Conservation (phyloP, 2,329 filamentous ascomycete species). For the Tolypocladium paradoxum region DNA sequence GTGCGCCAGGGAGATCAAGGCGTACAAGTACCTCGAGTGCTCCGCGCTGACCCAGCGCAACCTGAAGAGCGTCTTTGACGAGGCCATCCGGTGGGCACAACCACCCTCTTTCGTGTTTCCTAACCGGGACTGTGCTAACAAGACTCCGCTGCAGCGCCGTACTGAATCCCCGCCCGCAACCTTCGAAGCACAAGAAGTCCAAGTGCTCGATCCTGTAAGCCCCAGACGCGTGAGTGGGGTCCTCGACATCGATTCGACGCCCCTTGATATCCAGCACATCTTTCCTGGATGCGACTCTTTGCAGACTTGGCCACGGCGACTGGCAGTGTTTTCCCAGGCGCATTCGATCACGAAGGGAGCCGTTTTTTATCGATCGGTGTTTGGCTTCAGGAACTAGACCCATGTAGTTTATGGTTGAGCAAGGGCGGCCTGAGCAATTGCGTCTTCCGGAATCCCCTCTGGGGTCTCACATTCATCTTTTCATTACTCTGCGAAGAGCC, state of each 20-base stretch:
- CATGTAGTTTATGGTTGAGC: slow-evolving; percentile 1
- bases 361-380: background rate
- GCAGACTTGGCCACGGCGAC: background rate
- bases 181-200: slow-evolving; percentile 48
- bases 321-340: background rate
- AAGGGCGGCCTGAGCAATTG: background rate
- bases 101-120: slow-evolving; percentile 3
- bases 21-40: slow-evolving; percentile 96
- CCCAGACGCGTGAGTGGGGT: background rate
- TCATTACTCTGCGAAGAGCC: background rate
- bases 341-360: background rate
- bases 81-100: slow-evolving; percentile 76
- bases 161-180: slow-evolving; percentile 53
- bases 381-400: slow-evolving; percentile 1
- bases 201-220: slow-evolving; percentile 61
- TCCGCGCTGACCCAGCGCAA: slow-evolving; percentile 94
- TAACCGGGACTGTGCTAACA: background rate
- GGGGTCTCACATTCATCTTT: background rate
- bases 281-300: background rate
- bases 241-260: background rate
- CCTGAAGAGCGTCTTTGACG: slow-evolving; percentile 96
- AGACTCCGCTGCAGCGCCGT: slow-evolving; percentile 44
- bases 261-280: background rate
- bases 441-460: background rate
- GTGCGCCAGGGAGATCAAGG: slow-evolving; percentile 87